Evolutionary conservation across 345 rosid genomes (phyloP), one percentile per base, ranked within the genome.

Genomic region (Hypericum androsaemum): DNA sequence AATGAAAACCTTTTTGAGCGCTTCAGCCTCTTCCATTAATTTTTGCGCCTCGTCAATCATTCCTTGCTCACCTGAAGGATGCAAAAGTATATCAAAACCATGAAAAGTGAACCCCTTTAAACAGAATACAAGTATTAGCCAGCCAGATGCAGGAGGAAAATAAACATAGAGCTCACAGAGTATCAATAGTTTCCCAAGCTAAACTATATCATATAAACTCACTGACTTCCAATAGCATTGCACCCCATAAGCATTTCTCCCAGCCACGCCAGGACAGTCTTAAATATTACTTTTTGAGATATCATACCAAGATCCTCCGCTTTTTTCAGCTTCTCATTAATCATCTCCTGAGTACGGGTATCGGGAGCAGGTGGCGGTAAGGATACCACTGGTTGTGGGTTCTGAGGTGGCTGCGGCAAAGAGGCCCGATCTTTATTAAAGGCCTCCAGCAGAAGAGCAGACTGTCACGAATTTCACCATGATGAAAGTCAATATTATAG

Each of bases 1-100:
- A 57, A 41, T 47, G 41, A 45, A 50, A 53, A 92, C 99, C 99
- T 92, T 92, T 73, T 86, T 92, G 41, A 92, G 97, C 54, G 97
- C 97, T 72, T 88, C 99, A 59, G 99, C 99, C 71, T 92, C 97
- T 78, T 92, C 99, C 69, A 92, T 54, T 42, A 94, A 97, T 60
- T 86, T 92, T 65, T 92, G 99, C 47, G 99, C 99, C 70, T 92
- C 99, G 62, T 92, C 99, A 54, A 92, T 88, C 99, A 92, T 85
- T 64, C 99, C 99, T 74, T 81, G 95, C 73, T 92, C 97, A 52
- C 98, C 98, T 90, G 64, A 41, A 41, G 36, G 61, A 60, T 37
- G 41, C 6, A 37, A 12, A 63, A 8, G 12, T 50, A 10, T 13
- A 41, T 45, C 39, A 60, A 44, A 39, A 58, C 22, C 6, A 7